A percentile compares a stretch with the other conserved stretches of the same genome.
Conservation (phyloP, 371 early-diverging fungal genomes). For the Entomophthora muscae region DNA sequence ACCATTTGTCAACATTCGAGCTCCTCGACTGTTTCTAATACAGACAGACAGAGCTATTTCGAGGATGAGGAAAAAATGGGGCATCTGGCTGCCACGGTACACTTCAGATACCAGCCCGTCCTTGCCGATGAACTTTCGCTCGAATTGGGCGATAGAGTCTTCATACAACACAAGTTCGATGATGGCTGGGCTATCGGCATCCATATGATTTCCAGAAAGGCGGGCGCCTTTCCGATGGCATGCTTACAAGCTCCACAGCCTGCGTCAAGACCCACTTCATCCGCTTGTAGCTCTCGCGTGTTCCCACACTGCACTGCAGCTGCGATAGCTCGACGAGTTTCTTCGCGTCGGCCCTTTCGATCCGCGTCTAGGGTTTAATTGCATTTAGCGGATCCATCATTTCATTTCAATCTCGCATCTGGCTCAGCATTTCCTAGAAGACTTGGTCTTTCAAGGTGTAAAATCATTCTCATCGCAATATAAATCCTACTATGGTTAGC, state of each 20-base stretch:
- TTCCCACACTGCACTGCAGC: neutral
- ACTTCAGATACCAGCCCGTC: neutral
- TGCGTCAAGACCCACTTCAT: neutral
- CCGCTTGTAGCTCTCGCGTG: neutral
- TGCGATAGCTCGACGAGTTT: neutral
- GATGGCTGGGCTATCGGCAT: slow-evolving; percentile 7
- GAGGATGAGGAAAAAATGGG: neutral
- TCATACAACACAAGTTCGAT: slow-evolving; percentile 1
- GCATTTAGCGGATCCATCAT: no score
- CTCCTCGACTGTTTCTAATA: neutral
- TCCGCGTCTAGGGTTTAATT: neutral
- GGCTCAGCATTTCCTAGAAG: no score
- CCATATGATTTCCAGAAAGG: neutral
- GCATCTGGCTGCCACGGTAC: neutral
- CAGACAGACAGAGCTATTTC: neutral
- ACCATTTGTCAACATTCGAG: neutral
- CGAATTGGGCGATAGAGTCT: neutral
- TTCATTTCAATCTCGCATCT: no score
- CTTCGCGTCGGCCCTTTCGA: neutral
- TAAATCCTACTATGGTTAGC: no score
- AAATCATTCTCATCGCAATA: no score
- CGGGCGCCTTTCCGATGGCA: slow-evolving; percentile 6
- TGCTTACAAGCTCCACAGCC: neutral
- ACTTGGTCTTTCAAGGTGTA: no score
- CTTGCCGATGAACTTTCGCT: neutral